Evolutionary conservation across 1,284 basidiomycete genomes (phyloP).

Genomic region (Cutaneotrichosporon cavernicola): DNA sequence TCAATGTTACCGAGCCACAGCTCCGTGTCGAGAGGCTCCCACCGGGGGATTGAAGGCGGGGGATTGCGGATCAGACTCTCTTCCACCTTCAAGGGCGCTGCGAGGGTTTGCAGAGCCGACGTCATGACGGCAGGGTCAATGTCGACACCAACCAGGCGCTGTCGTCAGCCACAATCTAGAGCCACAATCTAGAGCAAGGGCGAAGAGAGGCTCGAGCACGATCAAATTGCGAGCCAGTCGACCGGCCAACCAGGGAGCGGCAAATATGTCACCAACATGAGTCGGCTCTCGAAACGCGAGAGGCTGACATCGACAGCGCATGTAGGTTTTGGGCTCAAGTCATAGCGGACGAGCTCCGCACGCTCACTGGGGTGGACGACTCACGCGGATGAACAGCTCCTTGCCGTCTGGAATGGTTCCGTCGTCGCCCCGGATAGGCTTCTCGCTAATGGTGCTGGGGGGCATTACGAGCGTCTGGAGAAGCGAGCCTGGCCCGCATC

Average conservation of each 20-base stretch:
- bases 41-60: conserved; percentile 56
- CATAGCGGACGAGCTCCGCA: not conserved
- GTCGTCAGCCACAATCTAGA: conserved; percentile 3
- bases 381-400: conserved; percentile 47
- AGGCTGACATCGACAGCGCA: not conserved
- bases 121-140: conserved; percentile 43
- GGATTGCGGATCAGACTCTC: not conserved
- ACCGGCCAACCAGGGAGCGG: not conserved
- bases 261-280: not conserved
- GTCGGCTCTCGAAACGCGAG: not conserved
- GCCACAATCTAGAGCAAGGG: not conserved
- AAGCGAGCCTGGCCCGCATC: conserved; percentile 49
- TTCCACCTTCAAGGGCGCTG: conserved; percentile 26
- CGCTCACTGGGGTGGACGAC: conserved; percentile 18
- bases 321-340: too few relatives aligned
- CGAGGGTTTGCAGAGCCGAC: conserved; percentile 38
- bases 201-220: not conserved
- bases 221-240: not conserved
- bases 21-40: conserved; percentile 70
- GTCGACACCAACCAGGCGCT: conserved; percentile 52
- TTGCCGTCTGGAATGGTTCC: conserved; percentile 16
- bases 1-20: conserved; percentile 82
- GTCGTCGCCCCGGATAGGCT: conserved; percentile 33
- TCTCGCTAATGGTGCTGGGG: conserved; percentile 43
- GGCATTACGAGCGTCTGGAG: conserved; percentile 48